Base-by-base conservation (phyloP, 2,329 filamentous ascomycete species). In the Emericellopsis atlantica region DNA sequence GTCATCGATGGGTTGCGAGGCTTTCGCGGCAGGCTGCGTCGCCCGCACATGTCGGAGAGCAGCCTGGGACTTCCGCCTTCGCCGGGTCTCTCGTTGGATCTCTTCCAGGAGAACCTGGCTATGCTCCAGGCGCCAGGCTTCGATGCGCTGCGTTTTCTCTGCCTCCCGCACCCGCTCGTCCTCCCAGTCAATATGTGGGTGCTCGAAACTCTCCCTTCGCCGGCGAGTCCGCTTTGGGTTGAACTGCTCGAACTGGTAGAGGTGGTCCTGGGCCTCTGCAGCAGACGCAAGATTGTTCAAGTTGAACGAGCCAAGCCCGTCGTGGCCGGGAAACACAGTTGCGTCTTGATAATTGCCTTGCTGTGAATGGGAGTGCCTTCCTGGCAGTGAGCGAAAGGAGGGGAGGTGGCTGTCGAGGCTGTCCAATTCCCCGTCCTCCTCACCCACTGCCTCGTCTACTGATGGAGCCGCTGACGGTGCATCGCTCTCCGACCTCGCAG, bases 381-480 rank as follows among this genome's bases (percentile, higher is more conserved):
- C 57, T 4, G 71, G 66, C 6, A 67, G 68, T 36, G 86, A 79
- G 40, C 87, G 78, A 55, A 95, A 95, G 35, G 88, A 89, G 48
- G 89, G 83, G 2, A 96, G 69, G 41, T 93, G 89, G 54, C 90
- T 89, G 57, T 96, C 90, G 33, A 96, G 70, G 55, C 88, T 95
- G 58, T 98, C 92, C 36, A 96, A 69, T 57, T 96, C 90, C 10
- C 34, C 40, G 46, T 86, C 82, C 24, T 85, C 83, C 23, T 81
- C 77, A 18, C 42, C 60, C 46, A 44, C 60, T 49, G 54, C 58
- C 32, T 63, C 56, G 29, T 62, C 57, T 15, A 61, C 48, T 16
- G 44, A 29, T 15, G 62, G 54, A 39, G 61, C 58, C 11, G 56
- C 54, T 9, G 65, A 62, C 34, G 59, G 58, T 37, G 68, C 64